Evolutionary conservation across 2,329 filamentous ascomycete genomes (phyloP).

Genomic region (Rutstroemia sp.): DNA sequence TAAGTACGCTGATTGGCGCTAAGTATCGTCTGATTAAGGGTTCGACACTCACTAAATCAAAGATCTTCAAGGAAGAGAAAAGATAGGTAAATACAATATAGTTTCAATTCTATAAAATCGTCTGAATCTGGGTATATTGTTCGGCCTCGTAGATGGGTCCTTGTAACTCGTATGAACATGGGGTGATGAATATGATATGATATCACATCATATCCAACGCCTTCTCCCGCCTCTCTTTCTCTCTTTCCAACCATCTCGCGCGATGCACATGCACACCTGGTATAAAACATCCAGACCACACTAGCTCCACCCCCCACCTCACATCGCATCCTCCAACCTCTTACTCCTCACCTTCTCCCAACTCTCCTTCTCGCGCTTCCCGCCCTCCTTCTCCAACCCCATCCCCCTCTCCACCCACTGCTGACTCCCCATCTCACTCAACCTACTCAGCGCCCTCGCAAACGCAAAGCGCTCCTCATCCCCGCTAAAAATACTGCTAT

Average conservation of each 20-base stretch:
- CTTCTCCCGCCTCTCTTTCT: not conserved
- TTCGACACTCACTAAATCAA: too few relatives aligned
- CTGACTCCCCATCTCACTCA: slow-evolving; percentile 88
- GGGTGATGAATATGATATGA: too few relatives aligned
- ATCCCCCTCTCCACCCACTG: slow-evolving; percentile 86
- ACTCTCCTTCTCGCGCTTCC: slow-evolving; percentile 37
- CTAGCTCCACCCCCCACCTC: not conserved
- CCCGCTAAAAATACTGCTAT: slow-evolving; percentile 79
- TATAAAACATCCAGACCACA: not conserved
- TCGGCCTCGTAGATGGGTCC: not conserved
- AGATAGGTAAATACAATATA: too few relatives aligned
- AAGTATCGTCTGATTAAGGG: too few relatives aligned
- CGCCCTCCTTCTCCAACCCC: slow-evolving; percentile 37
- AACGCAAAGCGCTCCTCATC: slow-evolving; percentile 98
- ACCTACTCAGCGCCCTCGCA: slow-evolving; percentile 73
- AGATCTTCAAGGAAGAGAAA: too few relatives aligned
- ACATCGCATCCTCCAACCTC: slow-evolving; percentile 40
- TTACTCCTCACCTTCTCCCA: slow-evolving; percentile 41
- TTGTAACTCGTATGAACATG: too few relatives aligned
- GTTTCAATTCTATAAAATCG: not conserved
- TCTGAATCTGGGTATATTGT: not conserved
- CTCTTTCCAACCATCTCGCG: too few relatives aligned
- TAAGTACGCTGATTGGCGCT: too few relatives aligned
- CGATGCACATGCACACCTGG: not conserved
- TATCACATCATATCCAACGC: not conserved